phyloP scores from a whole-genome alignment of 2,329 filamentous ascomycete species.

The Sarocladium brachiariae region DNA sequence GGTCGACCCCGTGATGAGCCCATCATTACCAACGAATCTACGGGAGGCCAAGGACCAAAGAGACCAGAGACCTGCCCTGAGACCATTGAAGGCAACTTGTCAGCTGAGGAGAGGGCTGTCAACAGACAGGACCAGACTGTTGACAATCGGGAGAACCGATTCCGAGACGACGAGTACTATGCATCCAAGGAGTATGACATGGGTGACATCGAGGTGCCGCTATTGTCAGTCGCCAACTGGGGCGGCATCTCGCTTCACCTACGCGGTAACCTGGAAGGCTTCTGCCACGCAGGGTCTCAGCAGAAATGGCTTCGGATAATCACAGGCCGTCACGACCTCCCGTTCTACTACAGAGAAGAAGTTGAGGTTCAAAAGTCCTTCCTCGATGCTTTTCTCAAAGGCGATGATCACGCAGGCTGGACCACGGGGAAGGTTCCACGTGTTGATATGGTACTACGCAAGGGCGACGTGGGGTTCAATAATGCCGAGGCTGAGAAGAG shows the following conservation, averaged over 20 bases:
- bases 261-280: constrained; percentile 63
- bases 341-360: constrained; percentile 65
- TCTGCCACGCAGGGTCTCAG: constrained; percentile 53
- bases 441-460: constrained; percentile 55
- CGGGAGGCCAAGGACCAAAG: constrained; percentile 18
- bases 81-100: constrained; percentile 50
- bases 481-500: constrained; percentile 51
- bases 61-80: constrained; percentile 33
- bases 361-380: constrained; percentile 62
- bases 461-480: constrained; percentile 62
- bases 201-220: constrained; percentile 60
- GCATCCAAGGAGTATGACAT: constrained; percentile 58
- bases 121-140: constrained; percentile 43
- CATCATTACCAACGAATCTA: not conserved
- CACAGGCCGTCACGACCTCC: constrained; percentile 62
- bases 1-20: constrained; percentile 48
- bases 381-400: constrained; percentile 64
- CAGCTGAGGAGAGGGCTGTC: constrained; percentile 40
- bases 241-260: constrained; percentile 59
- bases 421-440: constrained; percentile 49
- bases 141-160: constrained; percentile 45
- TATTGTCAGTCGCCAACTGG: constrained; percentile 53
- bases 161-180: constrained; percentile 58
- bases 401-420: constrained; percentile 57
- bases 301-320: constrained; percentile 65